Evolutionary conservation across 2,329 filamentous ascomycete genomes (phyloP).

Genomic region (Alternaria arbusti): DNA sequence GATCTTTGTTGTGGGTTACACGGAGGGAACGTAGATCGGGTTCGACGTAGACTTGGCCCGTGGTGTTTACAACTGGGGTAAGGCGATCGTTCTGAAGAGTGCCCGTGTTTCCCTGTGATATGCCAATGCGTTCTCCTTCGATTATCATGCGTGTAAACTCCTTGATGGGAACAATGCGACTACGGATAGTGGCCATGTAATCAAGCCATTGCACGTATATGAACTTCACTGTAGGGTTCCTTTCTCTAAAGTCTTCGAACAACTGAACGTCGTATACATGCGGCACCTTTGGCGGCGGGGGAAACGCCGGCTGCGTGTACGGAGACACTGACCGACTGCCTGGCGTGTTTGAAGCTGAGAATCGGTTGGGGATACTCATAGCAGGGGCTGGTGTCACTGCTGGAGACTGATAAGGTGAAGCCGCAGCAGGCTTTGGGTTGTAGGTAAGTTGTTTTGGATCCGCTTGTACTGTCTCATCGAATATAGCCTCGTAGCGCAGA

Average conservation of each 20-base stretch:
- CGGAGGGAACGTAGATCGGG: conserved; percentile 71
- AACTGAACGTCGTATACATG: conserved; percentile 47
- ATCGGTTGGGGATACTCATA: conserved; percentile 5
- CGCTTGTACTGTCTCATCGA: conserved; percentile 32
- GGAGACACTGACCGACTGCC: conserved; percentile 18
- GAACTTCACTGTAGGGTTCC: conserved; percentile 64
- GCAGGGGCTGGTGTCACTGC: conserved; percentile 15
- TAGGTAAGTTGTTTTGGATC: conserved; percentile 32
- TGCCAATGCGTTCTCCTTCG: conserved; percentile 56
- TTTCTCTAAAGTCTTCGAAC: conserved; percentile 57
- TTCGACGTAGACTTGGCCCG: conserved; percentile 70
- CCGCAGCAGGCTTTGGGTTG: conserved; percentile 27
- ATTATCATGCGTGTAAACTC: conserved; percentile 49
- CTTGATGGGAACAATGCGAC: conserved; percentile 70
- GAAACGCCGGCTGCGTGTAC: conserved; percentile 28
- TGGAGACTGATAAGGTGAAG: conserved; percentile 17
- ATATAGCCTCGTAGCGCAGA: conserved; percentile 57
- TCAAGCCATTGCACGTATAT: conserved; percentile 80
- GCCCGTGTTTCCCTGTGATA: conserved; percentile 69
- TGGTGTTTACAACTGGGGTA: conserved; percentile 61
- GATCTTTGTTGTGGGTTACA: conserved; percentile 54
- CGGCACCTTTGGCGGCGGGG: conserved; percentile 37
- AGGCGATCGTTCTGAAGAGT: conserved; percentile 71
- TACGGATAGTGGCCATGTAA: conserved; percentile 72
- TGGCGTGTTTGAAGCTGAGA: conserved; percentile 4